Base-by-base conservation (phyloP, 257 asterid genomes). In the Coffea eugenioides region DNA sequence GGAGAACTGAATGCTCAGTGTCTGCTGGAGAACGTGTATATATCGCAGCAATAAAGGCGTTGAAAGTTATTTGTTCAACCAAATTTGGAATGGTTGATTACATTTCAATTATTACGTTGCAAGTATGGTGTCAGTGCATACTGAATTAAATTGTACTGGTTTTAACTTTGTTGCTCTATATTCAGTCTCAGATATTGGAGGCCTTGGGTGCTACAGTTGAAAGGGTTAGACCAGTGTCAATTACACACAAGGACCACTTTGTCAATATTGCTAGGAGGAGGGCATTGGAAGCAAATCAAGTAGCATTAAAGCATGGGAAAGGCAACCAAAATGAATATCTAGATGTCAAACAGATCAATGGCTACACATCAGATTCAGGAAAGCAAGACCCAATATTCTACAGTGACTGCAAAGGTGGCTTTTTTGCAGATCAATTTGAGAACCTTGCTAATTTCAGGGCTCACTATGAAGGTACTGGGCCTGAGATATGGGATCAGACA, bases 141-240 rank as follows among this genome's bases (percentile, higher is more conserved):
- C 4, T 13, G 2, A 73, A 10, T 56, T 23, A 16, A 31, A 49
- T 5, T 51, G 14, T 57, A 21, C 61, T 54, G 45, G 21, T 10
- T 54, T 76, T 73, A 71, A 39, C 59, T 57, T 64, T 1, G 34
- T 36, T 61, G 43, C n/a, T 70, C 72, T 61, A 51, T 70, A 83
- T 81, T 81, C 94, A 95, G 98, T 90, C 98, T 67, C 99, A 95
- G 88, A 93, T 95, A 76, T 81, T 95, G 70, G 98, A 95, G 88
- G 97, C 99, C 64, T 93, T 93, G 68, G 97, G 97, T 84, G 98
- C 99, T 83, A 92, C 97, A 10, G 96, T 95, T 43, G 99, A 93
- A 90, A 91, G 99, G 86, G 99, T 93, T 46, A 86, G 96, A 80
- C 98, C 98, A 34, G 98, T 95, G 84, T 93, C 99, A 59, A 95